These are phyloP conservation scores for Teunomyces lycoperdinae DNA, from an alignment of 805 yeast species.

Conservation along the genomic window DNA sequence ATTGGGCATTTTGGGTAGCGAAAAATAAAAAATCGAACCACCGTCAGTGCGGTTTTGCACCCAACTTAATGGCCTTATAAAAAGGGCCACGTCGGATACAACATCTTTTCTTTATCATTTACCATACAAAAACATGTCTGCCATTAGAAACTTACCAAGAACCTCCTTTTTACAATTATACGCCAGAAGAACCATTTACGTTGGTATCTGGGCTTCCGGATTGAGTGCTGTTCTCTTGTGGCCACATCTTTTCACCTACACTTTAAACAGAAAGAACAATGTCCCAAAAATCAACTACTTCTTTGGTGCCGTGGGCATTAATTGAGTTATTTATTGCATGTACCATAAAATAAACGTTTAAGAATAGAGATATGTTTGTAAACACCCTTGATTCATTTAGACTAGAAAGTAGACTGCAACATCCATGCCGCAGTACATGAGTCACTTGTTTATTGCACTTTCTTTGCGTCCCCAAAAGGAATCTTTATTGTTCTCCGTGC, in stretches of 20 bases:
- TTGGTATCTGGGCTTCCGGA: conserved; percentile 31
- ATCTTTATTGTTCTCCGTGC: no score
- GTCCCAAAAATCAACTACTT: conserved; percentile 28
- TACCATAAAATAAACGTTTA: neutral
- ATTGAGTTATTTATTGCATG: neutral
- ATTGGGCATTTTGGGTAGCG: neutral
- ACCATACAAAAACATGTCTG: conserved; percentile 1
- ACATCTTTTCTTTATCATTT: no score
- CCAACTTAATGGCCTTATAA: neutral
- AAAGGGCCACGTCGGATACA: neutral
- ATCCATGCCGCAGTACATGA: neutral
- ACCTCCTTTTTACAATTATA: conserved; percentile 22
- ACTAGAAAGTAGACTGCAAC: neutral
- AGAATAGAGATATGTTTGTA: neutral
- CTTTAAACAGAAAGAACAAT: conserved; percentile 21
- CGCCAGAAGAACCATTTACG: conserved; percentile 28
- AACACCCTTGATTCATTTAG: no score
- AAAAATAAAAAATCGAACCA: neutral
- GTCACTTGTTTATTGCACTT: neutral
- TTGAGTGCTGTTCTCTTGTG: conserved; percentile 30
- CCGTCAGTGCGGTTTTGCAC: neutral
- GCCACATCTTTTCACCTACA: conserved; percentile 31
- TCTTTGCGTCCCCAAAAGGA: no score
- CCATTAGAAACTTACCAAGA: conserved; percentile 3
- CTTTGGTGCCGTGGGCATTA: conserved; percentile 1